These are phyloP conservation scores for Talaromyces trachyspermus DNA, from an alignment of 495 filamentous ascomycete species.

Conservation along the genomic window DNA sequence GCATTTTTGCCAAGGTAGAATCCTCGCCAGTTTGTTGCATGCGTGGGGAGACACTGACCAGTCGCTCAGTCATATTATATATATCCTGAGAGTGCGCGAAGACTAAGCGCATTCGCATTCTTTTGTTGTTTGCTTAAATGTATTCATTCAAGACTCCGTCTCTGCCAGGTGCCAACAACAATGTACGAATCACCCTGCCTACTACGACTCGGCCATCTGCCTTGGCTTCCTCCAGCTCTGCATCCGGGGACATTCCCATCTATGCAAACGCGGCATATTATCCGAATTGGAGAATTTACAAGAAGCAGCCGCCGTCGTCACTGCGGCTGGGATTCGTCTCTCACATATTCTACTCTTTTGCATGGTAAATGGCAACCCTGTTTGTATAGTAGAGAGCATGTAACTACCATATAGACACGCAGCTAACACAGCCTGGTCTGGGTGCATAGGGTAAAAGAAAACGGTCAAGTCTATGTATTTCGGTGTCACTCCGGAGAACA, in stretches of 20 bases:
- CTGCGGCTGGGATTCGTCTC: constrained; percentile 63
- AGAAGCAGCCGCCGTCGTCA: constrained; percentile 67
- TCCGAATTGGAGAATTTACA: constrained; percentile 78
- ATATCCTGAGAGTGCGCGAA: too few species aligned
- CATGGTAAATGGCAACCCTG: constrained; percentile 43
- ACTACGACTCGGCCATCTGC: constrained; percentile 19
- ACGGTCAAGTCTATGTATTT: constrained; percentile 74
- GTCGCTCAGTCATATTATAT: too few species aligned
- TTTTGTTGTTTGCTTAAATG: too few species aligned
- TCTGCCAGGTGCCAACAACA: constrained; percentile 3
- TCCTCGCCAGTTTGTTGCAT: too few species aligned
- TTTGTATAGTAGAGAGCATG: too few species aligned
- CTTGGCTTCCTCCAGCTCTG: constrained; percentile 15
- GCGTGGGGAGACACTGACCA: too few species aligned
- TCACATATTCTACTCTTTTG: constrained; percentile 88
- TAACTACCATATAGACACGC: too few species aligned
- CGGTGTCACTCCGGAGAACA: neutral
- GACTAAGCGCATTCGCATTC: neutral
- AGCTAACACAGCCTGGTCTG: too few species aligned
- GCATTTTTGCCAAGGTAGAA: too few species aligned
- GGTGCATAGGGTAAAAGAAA: constrained; percentile 59
- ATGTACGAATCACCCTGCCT: constrained; percentile 15
- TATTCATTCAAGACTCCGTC: constrained; percentile 6
- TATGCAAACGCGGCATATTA: constrained; percentile 78
- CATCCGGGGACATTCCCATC: constrained; percentile 30